Conservation (phyloP, 1,284 basidiomycete species). For the Leccinum proximum region DNA sequence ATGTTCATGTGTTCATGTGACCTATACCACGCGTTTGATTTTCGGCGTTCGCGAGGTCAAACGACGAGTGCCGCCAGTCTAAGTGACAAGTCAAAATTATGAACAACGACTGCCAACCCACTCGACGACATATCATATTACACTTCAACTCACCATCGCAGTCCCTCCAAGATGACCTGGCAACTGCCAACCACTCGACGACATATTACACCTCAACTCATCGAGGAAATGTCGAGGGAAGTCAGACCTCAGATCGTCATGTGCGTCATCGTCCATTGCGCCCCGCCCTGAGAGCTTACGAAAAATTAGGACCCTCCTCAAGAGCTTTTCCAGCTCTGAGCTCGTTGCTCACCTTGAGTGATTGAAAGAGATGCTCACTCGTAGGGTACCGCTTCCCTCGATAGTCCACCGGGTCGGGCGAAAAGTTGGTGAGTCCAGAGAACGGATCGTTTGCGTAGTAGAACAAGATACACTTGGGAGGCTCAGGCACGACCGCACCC, state of each 20-base stretch:
- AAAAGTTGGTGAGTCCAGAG: constrained; percentile 41
- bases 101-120: no score
- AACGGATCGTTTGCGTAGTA: constrained; percentile 33
- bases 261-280: constrained; percentile 13
- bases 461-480: constrained; percentile 28
- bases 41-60: no score
- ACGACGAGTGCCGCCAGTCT: no score
- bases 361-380: constrained; percentile 40
- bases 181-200: no score
- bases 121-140: no score
- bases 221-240: constrained; percentile 30
- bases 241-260: constrained; percentile 11
- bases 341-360: constrained; percentile 35
- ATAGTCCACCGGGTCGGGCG: constrained; percentile 35
- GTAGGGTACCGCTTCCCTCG: constrained; percentile 35
- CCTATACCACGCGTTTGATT: no score
- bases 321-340: neutral
- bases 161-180: no score
- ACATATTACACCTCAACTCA: neutral
- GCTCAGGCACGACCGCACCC: neutral
- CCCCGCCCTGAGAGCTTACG: constrained; percentile 1
- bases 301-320: neutral
- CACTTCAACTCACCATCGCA: no score
- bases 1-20: no score
- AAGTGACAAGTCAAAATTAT: no score